A percentile compares a stretch with the other conserved stretches of the same genome.
These are phyloP conservation scores for Populus davidiana DNA, from an alignment of 345 rosid genomes.

Conservation along the genomic window DNA sequence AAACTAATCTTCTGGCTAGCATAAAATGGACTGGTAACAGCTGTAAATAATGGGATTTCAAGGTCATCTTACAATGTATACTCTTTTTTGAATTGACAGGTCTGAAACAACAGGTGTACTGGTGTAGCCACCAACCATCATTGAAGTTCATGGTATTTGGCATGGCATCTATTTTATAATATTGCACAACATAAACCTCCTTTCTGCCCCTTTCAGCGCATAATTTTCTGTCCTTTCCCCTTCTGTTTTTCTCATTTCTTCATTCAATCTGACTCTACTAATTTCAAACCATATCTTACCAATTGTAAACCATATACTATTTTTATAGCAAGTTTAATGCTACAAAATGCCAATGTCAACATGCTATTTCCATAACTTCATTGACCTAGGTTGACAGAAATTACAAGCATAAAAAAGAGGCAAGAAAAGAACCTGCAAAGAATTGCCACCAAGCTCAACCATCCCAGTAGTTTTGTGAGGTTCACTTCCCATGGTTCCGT, in stretches of 20 bases:
- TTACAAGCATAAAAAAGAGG: background rate
- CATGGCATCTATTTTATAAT: no score
- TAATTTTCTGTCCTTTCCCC: background rate
- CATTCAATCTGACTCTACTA: background rate
- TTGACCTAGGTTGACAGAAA: background rate
- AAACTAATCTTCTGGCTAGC: background rate
- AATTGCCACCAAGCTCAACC: slow-evolving; percentile 43
- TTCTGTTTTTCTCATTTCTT: background rate
- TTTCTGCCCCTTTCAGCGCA: no score
- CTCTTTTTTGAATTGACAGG: no score
- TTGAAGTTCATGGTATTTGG: no score
- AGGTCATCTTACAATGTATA: no score
- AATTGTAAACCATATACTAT: background rate
- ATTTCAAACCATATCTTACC: background rate
- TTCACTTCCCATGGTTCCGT: slow-evolving; percentile 43
- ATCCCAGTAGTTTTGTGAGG: slow-evolving; percentile 40
- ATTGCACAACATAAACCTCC: no score
- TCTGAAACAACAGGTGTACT: no score
- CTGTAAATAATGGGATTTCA: no score
- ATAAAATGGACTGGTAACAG: background rate
- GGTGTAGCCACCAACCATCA: no score
- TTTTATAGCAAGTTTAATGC: no score
- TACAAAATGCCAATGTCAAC: background rate
- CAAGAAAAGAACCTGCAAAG: slow-evolving; percentile 41
- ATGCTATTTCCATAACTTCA: background rate